Conservation (phyloP, 768 basidiomycete species). For the Postia placenta region DNA sequence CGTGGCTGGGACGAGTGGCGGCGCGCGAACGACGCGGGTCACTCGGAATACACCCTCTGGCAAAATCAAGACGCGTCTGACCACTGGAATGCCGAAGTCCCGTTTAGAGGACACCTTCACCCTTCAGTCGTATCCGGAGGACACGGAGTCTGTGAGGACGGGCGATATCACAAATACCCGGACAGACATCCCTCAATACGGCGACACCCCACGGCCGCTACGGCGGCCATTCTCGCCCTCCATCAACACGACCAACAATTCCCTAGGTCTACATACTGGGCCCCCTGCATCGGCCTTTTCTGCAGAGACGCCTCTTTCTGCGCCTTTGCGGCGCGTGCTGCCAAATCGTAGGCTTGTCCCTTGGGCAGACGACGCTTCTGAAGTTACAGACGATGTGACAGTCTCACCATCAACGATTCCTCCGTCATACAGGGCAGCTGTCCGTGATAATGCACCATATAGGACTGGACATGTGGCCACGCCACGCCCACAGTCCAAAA, state of each 20-base stretch:
- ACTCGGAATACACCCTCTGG: slow-evolving; percentile 17
- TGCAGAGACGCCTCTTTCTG: slow-evolving; percentile 6
- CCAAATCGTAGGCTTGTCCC: not conserved
- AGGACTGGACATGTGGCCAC: slow-evolving; percentile 2
- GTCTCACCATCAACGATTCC: slow-evolving; percentile 35
- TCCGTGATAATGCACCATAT: slow-evolving; percentile 19
- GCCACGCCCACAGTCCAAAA: slow-evolving; percentile 3
- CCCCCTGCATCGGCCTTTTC: slow-evolving; percentile 7
- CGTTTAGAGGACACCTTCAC: slow-evolving; percentile 32
- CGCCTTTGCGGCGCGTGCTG: slow-evolving; percentile 5
- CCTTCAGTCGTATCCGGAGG: slow-evolving; percentile 37
- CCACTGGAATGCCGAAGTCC: slow-evolving; percentile 9
- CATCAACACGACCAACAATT: slow-evolving; percentile 15
- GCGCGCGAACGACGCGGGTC: slow-evolving; percentile 11
- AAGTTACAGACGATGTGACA: slow-evolving; percentile 28
- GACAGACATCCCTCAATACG: slow-evolving; percentile 3
- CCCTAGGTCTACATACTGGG: slow-evolving; percentile 24
- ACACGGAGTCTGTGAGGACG: slow-evolving; percentile 16
- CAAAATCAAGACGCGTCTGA: slow-evolving; percentile 17
- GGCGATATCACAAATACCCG: not conserved
- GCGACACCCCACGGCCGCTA: slow-evolving; percentile 13
- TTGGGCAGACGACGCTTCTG: slow-evolving; percentile 34
- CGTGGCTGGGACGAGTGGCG: slow-evolving; percentile 13
- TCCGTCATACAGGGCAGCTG: slow-evolving; percentile 44
- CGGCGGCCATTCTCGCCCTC: slow-evolving; percentile 17